A percentile compares a stretch with the other conserved stretches of the same genome.
Evolutionary conservation across 73 alveolate genomes (phyloP).

Genomic region (Uronychia binucleata): DNA sequence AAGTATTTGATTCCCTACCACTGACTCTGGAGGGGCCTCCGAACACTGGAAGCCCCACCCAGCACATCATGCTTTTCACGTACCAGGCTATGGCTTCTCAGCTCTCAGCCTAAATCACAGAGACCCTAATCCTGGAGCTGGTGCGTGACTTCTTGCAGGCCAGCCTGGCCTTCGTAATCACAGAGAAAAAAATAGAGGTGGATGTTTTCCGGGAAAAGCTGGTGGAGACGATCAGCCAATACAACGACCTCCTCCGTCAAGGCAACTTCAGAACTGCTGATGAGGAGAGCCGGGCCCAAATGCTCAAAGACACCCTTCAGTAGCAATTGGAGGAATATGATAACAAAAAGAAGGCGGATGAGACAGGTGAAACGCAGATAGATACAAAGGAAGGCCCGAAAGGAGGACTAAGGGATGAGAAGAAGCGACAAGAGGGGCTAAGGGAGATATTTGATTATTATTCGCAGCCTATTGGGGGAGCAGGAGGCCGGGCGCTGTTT

Average conservation of each 20-base stretch:
- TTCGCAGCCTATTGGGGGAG: not conserved
- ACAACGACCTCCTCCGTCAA: not conserved
- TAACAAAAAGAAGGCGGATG: no score
- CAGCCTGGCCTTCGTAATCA: not conserved
- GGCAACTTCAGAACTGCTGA: not conserved
- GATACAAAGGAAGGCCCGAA: not conserved
- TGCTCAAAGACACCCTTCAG: not conserved
- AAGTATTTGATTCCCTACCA: not conserved
- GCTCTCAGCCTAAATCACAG: not conserved
- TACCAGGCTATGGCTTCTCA: not conserved
- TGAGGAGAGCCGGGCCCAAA: not conserved
- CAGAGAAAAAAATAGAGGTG: not conserved
- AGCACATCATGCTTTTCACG: not conserved
- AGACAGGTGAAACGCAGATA: not conserved
- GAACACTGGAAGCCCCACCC: not conserved
- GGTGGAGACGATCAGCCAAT: not conserved
- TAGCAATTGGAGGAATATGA: not conserved
- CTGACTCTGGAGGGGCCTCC: not conserved
- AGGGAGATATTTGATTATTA: not conserved
- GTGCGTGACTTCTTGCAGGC: not conserved
- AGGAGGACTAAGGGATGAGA: not conserved
- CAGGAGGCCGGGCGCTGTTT: not conserved
- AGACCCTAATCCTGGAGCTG: not conserved
- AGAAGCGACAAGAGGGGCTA: not conserved
- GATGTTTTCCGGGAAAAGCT: not conserved